A percentile compares a stretch with the other conserved stretches of the same genome.
These are phyloP conservation scores for Fusarium anthophilum DNA, from an alignment of 2,329 filamentous ascomycete species.

Conservation along the genomic window DNA sequence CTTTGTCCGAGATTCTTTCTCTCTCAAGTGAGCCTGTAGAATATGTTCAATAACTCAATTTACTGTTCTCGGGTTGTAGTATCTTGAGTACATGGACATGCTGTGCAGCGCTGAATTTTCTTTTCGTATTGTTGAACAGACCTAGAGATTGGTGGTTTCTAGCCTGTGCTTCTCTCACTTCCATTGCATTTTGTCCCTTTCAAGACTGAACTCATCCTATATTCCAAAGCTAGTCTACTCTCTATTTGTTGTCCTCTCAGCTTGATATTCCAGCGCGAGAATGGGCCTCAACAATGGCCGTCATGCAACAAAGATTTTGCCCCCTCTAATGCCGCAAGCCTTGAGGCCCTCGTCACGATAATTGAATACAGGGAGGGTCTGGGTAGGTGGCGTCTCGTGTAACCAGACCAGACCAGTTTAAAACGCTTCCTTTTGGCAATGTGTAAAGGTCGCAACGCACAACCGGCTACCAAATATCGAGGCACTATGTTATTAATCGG, in stretches of 20 bases:
- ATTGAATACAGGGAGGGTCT: neutral
- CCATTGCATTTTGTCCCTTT: accelerated
- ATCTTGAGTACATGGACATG: too few relatives aligned
- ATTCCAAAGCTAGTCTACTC: too few relatives aligned
- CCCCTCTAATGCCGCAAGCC: accelerated
- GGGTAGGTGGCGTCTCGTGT: neutral
- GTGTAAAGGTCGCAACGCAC: neutral
- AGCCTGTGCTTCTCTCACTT: accelerated
- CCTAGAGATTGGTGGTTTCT: accelerated
- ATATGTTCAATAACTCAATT: neutral
- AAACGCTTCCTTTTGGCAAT: neutral
- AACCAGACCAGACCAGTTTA: neutral
- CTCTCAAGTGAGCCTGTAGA: accelerated
- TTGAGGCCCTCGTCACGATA: too few relatives aligned
- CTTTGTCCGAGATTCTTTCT: neutral
- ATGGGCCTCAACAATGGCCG: too few relatives aligned
- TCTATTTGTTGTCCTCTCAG: neutral
- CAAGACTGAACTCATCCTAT: accelerated
- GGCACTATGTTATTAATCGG: neutral
- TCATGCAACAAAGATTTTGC: accelerated
- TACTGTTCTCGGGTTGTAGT: accelerated
- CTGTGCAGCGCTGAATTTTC: neutral
- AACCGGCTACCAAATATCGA: neutral
- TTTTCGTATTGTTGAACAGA: too few relatives aligned
- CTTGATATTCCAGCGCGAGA: accelerated